These are phyloP conservation scores for Lipomyces sp. DNA, from an alignment of 805 yeast genomes.

Conservation along the genomic window DNA sequence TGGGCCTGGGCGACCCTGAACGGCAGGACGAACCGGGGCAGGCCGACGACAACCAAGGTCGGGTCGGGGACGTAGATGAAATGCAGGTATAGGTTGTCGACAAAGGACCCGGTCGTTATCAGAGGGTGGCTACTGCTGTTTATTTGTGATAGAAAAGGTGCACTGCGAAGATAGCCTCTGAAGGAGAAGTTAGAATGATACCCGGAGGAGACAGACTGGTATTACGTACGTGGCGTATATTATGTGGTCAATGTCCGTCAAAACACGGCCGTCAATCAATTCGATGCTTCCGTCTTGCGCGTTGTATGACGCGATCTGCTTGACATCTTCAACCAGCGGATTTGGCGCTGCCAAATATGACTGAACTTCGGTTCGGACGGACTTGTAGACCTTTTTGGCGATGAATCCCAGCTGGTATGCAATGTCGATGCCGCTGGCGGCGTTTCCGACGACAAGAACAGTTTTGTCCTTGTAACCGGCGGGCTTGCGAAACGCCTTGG, in stretches of 20 bases:
- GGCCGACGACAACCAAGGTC: slow-evolving; percentile 58
- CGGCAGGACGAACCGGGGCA: slow-evolving; percentile 61
- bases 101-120: slow-evolving; percentile 48
- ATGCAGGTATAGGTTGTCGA: slow-evolving; percentile 58
- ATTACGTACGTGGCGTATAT: slow-evolving; percentile 55
- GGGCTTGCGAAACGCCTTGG: slow-evolving; percentile 53
- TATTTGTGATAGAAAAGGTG: slow-evolving; percentile 54
- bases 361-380: slow-evolving; percentile 45
- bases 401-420: slow-evolving; percentile 55
- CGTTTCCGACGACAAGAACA: slow-evolving; percentile 69
- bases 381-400: slow-evolving; percentile 46
- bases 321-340: slow-evolving; percentile 42
- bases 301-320: slow-evolving; percentile 45
- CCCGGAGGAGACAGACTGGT: too few relatives aligned
- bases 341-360: slow-evolving; percentile 29
- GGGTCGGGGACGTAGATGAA: slow-evolving; percentile 58
- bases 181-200: neutral
- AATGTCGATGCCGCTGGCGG: slow-evolving; percentile 74
- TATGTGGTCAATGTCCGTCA: slow-evolving; percentile 52
- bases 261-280: slow-evolving; percentile 49
- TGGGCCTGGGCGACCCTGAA: slow-evolving; percentile 52
- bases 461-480: slow-evolving; percentile 45
- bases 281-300: slow-evolving; percentile 41
- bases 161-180: slow-evolving; percentile 59
- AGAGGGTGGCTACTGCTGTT: slow-evolving; percentile 36